Conservation (phyloP, 495 filamentous ascomycete genomes). For the Cairneyella variabilis region DNA sequence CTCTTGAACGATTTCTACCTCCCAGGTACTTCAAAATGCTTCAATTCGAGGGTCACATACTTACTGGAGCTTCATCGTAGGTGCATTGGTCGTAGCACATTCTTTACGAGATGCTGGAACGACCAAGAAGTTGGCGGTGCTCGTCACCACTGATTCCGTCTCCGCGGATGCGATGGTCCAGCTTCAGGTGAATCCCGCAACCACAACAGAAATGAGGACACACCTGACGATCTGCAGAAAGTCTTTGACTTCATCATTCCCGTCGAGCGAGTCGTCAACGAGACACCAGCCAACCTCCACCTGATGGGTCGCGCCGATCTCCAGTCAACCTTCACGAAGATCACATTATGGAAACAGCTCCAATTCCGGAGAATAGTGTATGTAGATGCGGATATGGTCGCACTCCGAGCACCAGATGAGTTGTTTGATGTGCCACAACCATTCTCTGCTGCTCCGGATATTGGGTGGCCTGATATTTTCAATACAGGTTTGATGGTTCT, state of each 20-base stretch:
- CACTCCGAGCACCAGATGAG: constrained; percentile 85
- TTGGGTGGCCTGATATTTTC: constrained; percentile 98
- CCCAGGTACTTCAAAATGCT: constrained; percentile 57
- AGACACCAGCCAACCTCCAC: constrained; percentile 74
- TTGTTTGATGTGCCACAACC: constrained; percentile 71
- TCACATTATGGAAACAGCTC: constrained; percentile 86
- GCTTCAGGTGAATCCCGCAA: constrained; percentile 59
- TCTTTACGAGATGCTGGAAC: constrained; percentile 91
- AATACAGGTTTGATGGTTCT: constrained; percentile 95
- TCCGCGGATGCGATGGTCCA: constrained; percentile 68
- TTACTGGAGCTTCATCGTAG: constrained; percentile 22
- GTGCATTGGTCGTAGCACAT: constrained; percentile 90
- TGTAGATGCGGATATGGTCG: constrained; percentile 86
- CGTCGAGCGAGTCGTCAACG: constrained; percentile 72
- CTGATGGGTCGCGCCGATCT: constrained; percentile 91
- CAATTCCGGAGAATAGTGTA: constrained; percentile 91
- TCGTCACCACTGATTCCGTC: constrained; percentile 76
- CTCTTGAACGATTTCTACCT: constrained; percentile 87
- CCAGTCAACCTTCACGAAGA: constrained; percentile 90
- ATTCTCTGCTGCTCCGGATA: constrained; percentile 90
- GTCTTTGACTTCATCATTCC: constrained; percentile 88
- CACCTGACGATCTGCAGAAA: constrained; percentile 44
- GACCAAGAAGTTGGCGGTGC: constrained; percentile 75
- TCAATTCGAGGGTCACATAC: constrained; percentile 10
- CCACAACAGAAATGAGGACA: constrained; percentile 15